Evolutionary conservation across 441 rosid species (phyloP).

Genomic region (Daphne laureola): DNA sequence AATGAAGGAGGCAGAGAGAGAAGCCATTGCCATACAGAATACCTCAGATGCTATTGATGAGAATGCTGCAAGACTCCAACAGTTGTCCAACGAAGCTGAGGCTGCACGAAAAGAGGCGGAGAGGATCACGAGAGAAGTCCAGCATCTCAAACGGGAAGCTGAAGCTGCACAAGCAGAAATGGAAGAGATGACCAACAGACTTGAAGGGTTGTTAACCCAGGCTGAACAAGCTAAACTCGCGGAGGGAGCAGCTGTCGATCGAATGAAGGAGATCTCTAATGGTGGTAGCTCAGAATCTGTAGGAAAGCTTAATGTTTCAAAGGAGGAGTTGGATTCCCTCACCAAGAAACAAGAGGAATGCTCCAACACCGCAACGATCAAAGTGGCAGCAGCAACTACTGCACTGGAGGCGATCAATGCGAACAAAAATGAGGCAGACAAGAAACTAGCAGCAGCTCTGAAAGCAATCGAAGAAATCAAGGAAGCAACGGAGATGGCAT

Average conservation of each 20-base stretch:
- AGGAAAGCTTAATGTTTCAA: constrained; percentile 39
- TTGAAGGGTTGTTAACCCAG: constrained; percentile 30
- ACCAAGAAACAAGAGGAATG: constrained; percentile 45
- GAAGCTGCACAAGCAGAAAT: constrained; percentile 24
- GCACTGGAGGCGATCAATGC: constrained; percentile 40
- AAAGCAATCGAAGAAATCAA: constrained; percentile 59
- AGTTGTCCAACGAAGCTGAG: constrained; percentile 37
- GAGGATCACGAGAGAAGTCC: constrained; percentile 28
- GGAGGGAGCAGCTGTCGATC: constrained; percentile 39
- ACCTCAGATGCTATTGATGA: constrained; percentile 21
- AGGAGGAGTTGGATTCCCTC: constrained; percentile 44
- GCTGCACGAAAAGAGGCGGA: constrained; percentile 44
- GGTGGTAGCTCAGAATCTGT: constrained; percentile 17
- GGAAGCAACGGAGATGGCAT: constrained; percentile 56
- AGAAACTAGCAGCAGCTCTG: constrained; percentile 35
- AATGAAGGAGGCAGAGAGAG: constrained; percentile 27
- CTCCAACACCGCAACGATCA: constrained; percentile 26
- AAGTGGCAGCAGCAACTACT: constrained; percentile 34
- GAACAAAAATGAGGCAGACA: constrained; percentile 31
- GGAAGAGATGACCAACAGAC: constrained; percentile 36
- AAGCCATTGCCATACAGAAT: constrained; percentile 12
- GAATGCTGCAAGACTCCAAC: constrained; percentile 14
- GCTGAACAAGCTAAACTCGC: constrained; percentile 47
- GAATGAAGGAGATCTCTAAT: constrained; percentile 37
- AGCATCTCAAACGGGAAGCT: constrained; percentile 38